Base-by-base conservation (phyloP, 2,329 filamentous ascomycete genomes). In the Diplocarpon rosae region DNA sequence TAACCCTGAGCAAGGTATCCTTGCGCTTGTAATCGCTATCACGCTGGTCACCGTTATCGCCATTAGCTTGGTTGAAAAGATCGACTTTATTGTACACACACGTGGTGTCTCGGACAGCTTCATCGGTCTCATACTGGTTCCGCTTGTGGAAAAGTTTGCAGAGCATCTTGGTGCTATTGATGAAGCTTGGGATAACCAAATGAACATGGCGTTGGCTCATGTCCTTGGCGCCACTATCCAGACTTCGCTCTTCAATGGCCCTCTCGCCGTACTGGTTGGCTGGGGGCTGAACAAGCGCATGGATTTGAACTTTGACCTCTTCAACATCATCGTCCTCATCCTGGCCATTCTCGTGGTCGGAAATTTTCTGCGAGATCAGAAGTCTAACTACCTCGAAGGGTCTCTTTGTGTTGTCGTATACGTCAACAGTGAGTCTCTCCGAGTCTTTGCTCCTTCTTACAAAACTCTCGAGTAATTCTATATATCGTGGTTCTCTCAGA, bases 351-450 rank as follows among this genome's bases (percentile, higher is more conserved):
- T 95, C 34, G 86, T 88, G 0, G 85, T 94, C 31, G 87, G 88
- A 1, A 85, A 87, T 50, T 94, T 95, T 65, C 66, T 95, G 43
- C 73, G 87, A 39, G 89, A 95, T 60, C 80, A 85, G 53, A 90
- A 92, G 70, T 86, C 80, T 49, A 93, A 95, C 60, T 95, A 93
- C 59, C 73, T 95, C 4, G 89, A 95, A 63, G 89, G 89, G 2
- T 75, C 78, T 17, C 72, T 95, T 14, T 85, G 86, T 52, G 76
- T 95, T 14, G 73, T 84, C 37, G 68, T 79, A 5, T 80, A 80
- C 54, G 58, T 78, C 36, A 72, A 73, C 27, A 76, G 20, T 24
- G 20, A 24, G 20, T 24, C 20, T 24, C 20, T 24, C 20, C 3
- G 20, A 24, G 4, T 24, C 3, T 24, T 24, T 24, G 20, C 20